A percentile compares a stretch with the other conserved stretches of the same genome.
These are phyloP conservation scores for Arctium lappa DNA, from an alignment of 129 eudicot genomes.

Conservation along the genomic window DNA sequence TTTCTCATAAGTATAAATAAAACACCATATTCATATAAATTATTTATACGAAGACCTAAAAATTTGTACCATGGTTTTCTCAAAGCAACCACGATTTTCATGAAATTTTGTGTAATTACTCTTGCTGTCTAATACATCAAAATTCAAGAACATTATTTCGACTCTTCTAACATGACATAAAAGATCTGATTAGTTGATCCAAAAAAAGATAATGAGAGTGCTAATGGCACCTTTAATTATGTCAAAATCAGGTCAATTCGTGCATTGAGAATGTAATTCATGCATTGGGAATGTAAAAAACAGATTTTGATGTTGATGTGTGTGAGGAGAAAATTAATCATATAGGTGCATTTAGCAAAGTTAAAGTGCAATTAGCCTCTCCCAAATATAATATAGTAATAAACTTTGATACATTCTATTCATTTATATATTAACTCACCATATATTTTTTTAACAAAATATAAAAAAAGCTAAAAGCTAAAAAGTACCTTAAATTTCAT, in stretches of 20 bases:
- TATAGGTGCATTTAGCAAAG: too few species aligned
- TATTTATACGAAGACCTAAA: neutral
- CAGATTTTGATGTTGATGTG: too few species aligned
- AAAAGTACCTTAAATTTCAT: slow-evolving; percentile 14
- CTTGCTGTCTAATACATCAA: neutral
- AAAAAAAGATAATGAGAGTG: neutral
- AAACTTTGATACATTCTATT: neutral
- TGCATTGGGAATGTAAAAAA: too few species aligned
- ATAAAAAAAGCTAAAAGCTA: neutral
- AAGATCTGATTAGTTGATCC: neutral
- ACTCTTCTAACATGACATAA: neutral
- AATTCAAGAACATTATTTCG: neutral
- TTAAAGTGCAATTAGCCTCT: too few species aligned
- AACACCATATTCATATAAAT: neutral
- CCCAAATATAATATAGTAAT: too few species aligned
- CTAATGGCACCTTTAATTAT: too few species aligned
- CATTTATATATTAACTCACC: too few species aligned
- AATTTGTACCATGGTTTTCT: neutral
- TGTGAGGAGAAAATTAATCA: too few species aligned
- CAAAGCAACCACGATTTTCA: neutral
- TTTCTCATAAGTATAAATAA: neutral
- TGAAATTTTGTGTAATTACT: neutral
- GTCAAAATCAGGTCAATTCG: too few species aligned
- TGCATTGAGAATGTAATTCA: too few species aligned
- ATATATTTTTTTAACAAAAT: neutral